Base-by-base conservation (phyloP, 148 eudicot genomes). In the Nyssa sinensis region DNA sequence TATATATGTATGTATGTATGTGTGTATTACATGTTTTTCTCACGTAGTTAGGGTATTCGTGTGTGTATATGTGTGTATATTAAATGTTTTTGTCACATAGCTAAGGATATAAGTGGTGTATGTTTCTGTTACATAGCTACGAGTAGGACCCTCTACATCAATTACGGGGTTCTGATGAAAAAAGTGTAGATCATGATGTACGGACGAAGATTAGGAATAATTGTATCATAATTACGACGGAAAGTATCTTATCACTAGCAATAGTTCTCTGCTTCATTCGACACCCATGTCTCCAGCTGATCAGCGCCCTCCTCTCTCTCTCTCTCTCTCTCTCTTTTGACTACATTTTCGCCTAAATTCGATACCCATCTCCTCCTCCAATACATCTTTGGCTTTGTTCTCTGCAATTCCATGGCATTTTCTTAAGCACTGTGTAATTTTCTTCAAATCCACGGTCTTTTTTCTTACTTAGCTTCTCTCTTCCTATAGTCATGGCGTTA, bases 281-380 rank as follows among this genome's bases (percentile, higher is more conserved):
- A 5, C 59, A 1, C 59, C 25, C 16, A 11, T 44, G 12, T 13
- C 51, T 44, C 16, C 51, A 44, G 51, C 17, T 44, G 17, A 44
- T 44, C 57, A 13, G 4, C 21, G 0, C 24, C 25, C 24, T 4
- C 24, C 25, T 4, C 25, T 2, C 25, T 64, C 39, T 31, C 39
- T 64, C 39, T 31, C 67, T 31, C 72, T 31, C 66, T 72, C 59
- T 29, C 67, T 62, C 72, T 53, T 29, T 33, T 61, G 66, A 58
- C 74, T 71, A 35, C 32, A 24, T 27, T 14, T 27, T 19, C 33
- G 7, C 4, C 32, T 24, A 3, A 55, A n/a, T 55, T 55, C 59
- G 21, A 55, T 55, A 7, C 19, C 59, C 3, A 49, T 49, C 57
- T 49, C 21, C 57, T 49, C 57, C 57, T 17, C 57, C 8, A 55